These are phyloP conservation scores for Phytophthora sojae DNA, from an alignment of 352 stramenopile genomes.

Conservation along the genomic window DNA sequence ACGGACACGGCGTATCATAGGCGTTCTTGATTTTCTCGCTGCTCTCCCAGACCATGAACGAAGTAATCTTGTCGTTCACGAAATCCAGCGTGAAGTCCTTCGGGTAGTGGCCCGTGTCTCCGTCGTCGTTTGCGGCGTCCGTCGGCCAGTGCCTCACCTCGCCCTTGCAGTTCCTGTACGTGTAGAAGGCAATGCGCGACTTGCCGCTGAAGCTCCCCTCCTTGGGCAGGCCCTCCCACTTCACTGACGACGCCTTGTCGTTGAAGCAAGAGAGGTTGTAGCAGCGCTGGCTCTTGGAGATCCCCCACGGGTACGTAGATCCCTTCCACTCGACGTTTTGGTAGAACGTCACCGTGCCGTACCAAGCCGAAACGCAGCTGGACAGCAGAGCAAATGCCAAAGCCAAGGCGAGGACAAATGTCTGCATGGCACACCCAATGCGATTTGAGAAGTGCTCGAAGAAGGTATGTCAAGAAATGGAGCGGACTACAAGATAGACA, in stretches of 20 bases:
- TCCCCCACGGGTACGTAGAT: constrained; percentile 18
- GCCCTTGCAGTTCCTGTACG: constrained; percentile 15
- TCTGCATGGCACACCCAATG: not conserved
- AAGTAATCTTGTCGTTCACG: constrained; percentile 30
- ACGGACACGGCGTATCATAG: constrained; percentile 25
- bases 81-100: constrained; percentile 30
- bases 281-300: constrained; percentile 31
- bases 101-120: constrained; percentile 17
- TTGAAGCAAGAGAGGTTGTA: constrained; percentile 41
- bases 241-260: constrained; percentile 34
- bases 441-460: not conserved
- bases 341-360: constrained; percentile 35
- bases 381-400: not conserved
- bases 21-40: constrained; percentile 20
- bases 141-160: constrained; percentile 13
- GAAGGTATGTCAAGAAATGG: not conserved
- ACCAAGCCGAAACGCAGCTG: constrained; percentile 23
- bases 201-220: constrained; percentile 7
- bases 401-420: not conserved
- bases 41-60: constrained; percentile 37
- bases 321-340: constrained; percentile 13
- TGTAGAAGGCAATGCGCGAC: constrained; percentile 29
- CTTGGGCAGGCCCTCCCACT: constrained; percentile 27
- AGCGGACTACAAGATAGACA: not conserved
- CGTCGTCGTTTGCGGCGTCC: constrained; percentile 4